Percentiles rank a stretch among this genome's conserved stretches.
Evolutionary conservation across 1,139 yeast species (phyloP).

Genomic region (Starmera stellimalicola): DNA sequence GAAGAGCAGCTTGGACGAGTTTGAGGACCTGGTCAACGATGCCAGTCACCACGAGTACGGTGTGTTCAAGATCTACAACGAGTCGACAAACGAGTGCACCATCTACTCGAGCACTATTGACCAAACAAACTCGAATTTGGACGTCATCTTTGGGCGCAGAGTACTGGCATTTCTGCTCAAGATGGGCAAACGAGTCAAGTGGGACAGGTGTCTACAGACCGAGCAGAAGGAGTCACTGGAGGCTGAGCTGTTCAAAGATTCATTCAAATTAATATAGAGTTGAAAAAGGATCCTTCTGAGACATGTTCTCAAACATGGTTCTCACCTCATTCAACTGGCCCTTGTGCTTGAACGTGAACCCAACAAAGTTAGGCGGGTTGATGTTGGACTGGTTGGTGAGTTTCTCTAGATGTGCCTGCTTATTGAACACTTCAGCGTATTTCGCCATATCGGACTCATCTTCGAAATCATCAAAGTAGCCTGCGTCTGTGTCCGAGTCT

Average conservation of each 20-base stretch:
- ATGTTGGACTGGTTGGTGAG: slow-evolving; percentile 61
- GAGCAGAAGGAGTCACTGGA: slow-evolving; percentile 50
- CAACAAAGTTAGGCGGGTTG: slow-evolving; percentile 70
- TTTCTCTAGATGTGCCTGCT: slow-evolving; percentile 77
- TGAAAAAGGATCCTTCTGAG: slow-evolving; percentile 31
- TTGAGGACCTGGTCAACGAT: slow-evolving; percentile 24
- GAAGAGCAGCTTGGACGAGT: slow-evolving; percentile 23
- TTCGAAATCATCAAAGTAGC: slow-evolving; percentile 95
- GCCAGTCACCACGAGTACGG: slow-evolving; percentile 29
- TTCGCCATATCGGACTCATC: slow-evolving; percentile 97
- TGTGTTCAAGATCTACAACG: slow-evolving; percentile 26
- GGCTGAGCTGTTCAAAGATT: slow-evolving; percentile 45
- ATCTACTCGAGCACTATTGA: slow-evolving; percentile 22
- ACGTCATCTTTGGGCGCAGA: slow-evolving; percentile 72
- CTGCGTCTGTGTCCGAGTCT: slow-evolving; percentile 96
- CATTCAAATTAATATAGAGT: slow-evolving; percentile 32
- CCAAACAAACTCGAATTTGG: slow-evolving; percentile 30
- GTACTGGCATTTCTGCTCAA: slow-evolving; percentile 54
- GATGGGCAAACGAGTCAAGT: slow-evolving; percentile 51
- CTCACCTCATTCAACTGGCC: slow-evolving; percentile 39
- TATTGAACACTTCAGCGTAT: slow-evolving; percentile 91
- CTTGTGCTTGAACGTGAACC: slow-evolving; percentile 92
- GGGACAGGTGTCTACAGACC: slow-evolving; percentile 68
- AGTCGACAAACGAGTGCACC: slow-evolving; percentile 20
- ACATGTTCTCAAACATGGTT: slow-evolving; percentile 26